Evolutionary conservation across 768 basidiomycete species (phyloP).

Genomic region (Phanerochaete carnosa): DNA sequence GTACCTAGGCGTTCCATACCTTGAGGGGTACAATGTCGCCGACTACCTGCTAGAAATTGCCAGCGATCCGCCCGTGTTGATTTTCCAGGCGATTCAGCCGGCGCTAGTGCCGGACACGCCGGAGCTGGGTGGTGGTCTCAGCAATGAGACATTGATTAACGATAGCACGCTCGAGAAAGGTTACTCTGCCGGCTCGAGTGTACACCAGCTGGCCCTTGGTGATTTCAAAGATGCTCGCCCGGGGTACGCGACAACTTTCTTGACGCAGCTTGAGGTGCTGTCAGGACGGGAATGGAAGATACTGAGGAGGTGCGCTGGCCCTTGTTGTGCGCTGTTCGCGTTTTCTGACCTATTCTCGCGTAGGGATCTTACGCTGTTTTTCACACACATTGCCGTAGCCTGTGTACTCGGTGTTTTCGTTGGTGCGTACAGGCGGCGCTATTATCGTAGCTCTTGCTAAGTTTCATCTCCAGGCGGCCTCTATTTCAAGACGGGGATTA

Average conservation of each 20-base stretch:
- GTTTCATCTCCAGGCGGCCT: constrained; percentile 57
- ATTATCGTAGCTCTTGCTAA: background rate
- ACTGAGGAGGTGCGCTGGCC: constrained; percentile 49
- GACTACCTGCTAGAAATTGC: constrained; percentile 92
- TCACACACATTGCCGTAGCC: constrained; percentile 73
- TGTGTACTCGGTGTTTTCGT: constrained; percentile 82
- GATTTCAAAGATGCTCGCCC: constrained; percentile 7
- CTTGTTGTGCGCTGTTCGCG: background rate
- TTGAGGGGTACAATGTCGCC: constrained; percentile 85
- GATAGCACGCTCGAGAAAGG: constrained; percentile 7
- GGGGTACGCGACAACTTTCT: constrained; percentile 69
- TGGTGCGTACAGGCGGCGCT: constrained; percentile 40
- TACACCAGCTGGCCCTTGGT: background rate
- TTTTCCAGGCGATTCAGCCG: constrained; percentile 34
- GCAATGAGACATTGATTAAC: background rate
- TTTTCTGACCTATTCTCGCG: background rate
- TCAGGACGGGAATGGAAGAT: constrained; percentile 86
- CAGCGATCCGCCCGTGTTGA: constrained; percentile 51
- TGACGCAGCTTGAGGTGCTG: constrained; percentile 85
- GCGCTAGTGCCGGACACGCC: background rate
- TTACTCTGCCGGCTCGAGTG: background rate
- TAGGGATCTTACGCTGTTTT: constrained; percentile 79
- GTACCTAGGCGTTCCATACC: constrained; percentile 42
- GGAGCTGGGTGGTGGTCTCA: background rate
- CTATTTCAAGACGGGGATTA: constrained; percentile 75